Evolutionary conservation across 2,329 filamentous ascomycete species (phyloP), one percentile per base, ranked within the genome.

Genomic region (Mycosphaerella sp.): DNA sequence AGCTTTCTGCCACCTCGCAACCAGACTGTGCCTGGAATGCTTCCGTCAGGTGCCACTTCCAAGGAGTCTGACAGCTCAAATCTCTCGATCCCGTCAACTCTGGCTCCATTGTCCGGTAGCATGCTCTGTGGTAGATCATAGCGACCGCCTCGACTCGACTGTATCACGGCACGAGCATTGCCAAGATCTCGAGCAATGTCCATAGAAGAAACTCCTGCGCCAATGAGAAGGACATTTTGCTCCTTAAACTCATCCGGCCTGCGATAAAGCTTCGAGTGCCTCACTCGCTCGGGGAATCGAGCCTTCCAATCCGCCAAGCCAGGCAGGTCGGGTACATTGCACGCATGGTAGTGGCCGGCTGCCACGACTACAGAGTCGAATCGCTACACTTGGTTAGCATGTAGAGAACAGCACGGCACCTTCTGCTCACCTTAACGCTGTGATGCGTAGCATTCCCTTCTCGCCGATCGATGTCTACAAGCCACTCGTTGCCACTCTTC

Each of bases 121-220:
- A 82, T 61, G 1, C 62, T 70, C 0, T 71, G 66, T 0, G 79
- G 74, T 0, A 83, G 64, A 61, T 86, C 83, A 51, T 81, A 85
- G 0, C 70, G 67, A 2, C 84, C 82, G 21, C 78, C 76, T 18
- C 84, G 73, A 1, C 80, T 79, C 55, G 78, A 82, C 58, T 79
- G 77, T 54, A 74, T 77, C 6, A 79, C 70, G 0, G 59, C 68
- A 2, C 68, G 68, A 2, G 75, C 75, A 4, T 73, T 52, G 1
- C 72, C 68, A n/a, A 79, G 66, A 53, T 80, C 77, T 37, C 72
- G 71, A 3, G 77, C 75, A 17, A 80, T 79, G 54, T 80, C 78
- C 34, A 68, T 72, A 0, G 78, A 75, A 0, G 79, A 81, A 0
- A 79, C 75, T 4, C 78, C 76, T 6, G 75, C 77, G 6, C 79